Base-by-base conservation (phyloP, 768 basidiomycete species). In the Trametes coccinea region DNA sequence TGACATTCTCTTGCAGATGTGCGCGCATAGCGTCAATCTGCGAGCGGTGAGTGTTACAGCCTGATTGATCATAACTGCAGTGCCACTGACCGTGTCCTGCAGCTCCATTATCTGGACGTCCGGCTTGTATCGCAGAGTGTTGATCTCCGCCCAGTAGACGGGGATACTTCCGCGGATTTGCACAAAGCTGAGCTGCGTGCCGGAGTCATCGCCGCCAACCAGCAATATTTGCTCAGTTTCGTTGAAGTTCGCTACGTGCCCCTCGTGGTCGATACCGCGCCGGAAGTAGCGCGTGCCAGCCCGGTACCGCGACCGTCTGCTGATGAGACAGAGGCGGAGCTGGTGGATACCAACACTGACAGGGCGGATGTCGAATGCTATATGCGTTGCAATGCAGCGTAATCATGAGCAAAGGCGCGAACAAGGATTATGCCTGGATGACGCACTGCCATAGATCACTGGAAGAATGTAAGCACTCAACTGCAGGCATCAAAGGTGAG, bases 201-300 rank as follows among this genome's bases (percentile, higher is more conserved):
- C 82, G 75, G 75, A 33, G 78, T 76, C 69, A 13, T 60, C 63
- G 43, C 79, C 80, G 61, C 93, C 91, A 11, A 95, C 81, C 14
- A 96, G 79, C 30, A 96, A 78, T 60, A 99, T 79, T 72, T 98
- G 97, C 71, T 99, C 97, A 5, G 97, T 96, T 75, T 99, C 97
- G 72, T 98, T 97, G 77, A 93, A 98, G 75, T 99, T 99, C 59
- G 95, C 93, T 44, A 92, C 92, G 72, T 98, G 85, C 2, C 95
- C 97, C 8, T 90, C 79, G 17, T 84, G 78, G 73, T 98, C 95
- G 66, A 99, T 82, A 4, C 97, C 97, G 49, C 97, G 88, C 17
- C 93, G 85, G 77, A 98, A 97, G 81, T 96, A 98, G 52, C 97
- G 92, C 13, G 97, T 98, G 5, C 97, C 97, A 31, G 97, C 93